Evolutionary conservation across 1,284 basidiomycete species (phyloP), one percentile per base, ranked within the genome.

Genomic region (Fomitopsis palustris): DNA sequence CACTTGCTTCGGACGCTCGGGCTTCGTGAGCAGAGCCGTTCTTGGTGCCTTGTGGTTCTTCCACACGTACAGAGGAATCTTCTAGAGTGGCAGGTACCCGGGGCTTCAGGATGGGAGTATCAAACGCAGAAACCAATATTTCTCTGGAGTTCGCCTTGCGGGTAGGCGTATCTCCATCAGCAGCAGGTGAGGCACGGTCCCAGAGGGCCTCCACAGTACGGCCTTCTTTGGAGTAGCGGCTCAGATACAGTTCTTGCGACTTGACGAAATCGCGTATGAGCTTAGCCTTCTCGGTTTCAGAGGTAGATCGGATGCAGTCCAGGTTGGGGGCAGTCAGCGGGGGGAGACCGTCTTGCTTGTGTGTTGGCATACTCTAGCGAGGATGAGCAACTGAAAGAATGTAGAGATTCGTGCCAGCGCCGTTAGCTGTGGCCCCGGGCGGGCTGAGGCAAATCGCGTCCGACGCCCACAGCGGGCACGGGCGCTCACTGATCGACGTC

Each of bases 91-190:
- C 35, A 4, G 49, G 54, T 14, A 56, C 66, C 16, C 86, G 78
- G 42, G 85, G 75, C 62, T 78, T 82, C 51, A 87, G 72, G n/a
- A 87, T 67, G 10, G 85, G 86, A 3, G 85, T 87, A 33, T 75
- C 79, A 63, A 87, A 84, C 2, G 77, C 78, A 62, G 77, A 75
- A 14, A 69, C 60, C n/a, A 65, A 19, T 17, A 63, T 60, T 1
- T 58, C 49, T 21, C 31, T 37, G 16, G 45, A 29, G 7, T 10
- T 16, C 25, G 25, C 25, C 25, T 47, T 29, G 23, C 14, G 42
- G 2, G 25, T 47, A 4, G 25, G 14, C 27, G 39, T 25, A 31
- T 55, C 19, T 57, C 41, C n/a, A 29, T 39, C 17, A 41, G 39
- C 38, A 47, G 17, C 38, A 47, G 21, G 37, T 43, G 19, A 3